These are phyloP conservation scores for Tremellales sp. DNA, from an alignment of 1,284 basidiomycete genomes.

Conservation along the genomic window DNA sequence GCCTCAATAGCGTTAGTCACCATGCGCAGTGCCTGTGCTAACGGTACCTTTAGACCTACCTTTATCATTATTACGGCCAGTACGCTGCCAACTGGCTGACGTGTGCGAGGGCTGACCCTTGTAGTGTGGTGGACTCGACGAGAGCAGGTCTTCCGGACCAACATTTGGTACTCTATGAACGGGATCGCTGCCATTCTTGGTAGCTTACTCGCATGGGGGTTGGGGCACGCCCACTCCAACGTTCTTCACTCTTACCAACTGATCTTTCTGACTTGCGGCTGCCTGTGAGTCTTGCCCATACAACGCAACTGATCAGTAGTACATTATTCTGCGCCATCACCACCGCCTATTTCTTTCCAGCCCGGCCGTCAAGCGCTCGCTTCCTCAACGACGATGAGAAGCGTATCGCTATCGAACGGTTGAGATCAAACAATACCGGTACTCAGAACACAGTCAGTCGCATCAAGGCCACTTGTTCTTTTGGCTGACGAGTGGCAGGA, in stretches of 20 bases:
- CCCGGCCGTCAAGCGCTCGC: slow-evolving; percentile 36
- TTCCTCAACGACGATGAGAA: slow-evolving; percentile 46
- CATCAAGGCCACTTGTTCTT: not conserved
- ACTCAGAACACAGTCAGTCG: slow-evolving; percentile 25
- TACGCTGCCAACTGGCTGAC: too few species aligned
- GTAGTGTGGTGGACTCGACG: slow-evolving; percentile 39
- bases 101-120: too few species aligned
- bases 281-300: slow-evolving; percentile 20
- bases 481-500: not conserved
- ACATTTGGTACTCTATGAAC: slow-evolving; percentile 27
- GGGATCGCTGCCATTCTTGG: slow-evolving; percentile 30
- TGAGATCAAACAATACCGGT: slow-evolving; percentile 46
- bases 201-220: slow-evolving; percentile 34
- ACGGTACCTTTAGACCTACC: too few species aligned
- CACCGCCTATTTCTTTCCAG: slow-evolving; percentile 35
- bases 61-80: too few species aligned
- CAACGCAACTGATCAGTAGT: slow-evolving; percentile 3
- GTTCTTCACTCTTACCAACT: slow-evolving; percentile 39
- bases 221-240: slow-evolving; percentile 25
- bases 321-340: slow-evolving; percentile 21
- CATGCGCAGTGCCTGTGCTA: too few species aligned
- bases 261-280: slow-evolving; percentile 54
- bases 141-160: slow-evolving; percentile 30
- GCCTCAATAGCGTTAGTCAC: slow-evolving; percentile 25
- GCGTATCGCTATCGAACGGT: slow-evolving; percentile 45